These are phyloP conservation scores for Gossypium longicalyx DNA, from an alignment of 345 rosid genomes.

Conservation along the genomic window DNA sequence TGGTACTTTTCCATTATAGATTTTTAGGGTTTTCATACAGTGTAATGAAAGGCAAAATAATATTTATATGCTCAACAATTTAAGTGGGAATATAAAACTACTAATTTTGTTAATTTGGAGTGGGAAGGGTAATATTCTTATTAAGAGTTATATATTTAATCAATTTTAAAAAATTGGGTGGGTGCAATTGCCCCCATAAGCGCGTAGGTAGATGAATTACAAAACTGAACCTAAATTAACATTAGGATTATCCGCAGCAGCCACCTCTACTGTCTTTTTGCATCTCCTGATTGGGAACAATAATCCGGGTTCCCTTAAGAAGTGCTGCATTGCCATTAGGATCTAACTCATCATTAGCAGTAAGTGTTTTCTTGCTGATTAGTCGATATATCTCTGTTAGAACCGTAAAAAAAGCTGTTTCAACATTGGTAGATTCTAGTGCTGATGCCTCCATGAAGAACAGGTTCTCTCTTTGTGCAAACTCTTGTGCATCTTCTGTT, in stretches of 20 bases:
- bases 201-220: no score
- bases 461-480: slow-evolving; percentile 64
- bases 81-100: no score
- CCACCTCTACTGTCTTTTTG: slow-evolving; percentile 30
- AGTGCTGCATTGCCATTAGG: slow-evolving; percentile 32
- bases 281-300: slow-evolving; percentile 48
- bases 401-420: slow-evolving; percentile 53
- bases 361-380: slow-evolving; percentile 58
- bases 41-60: no score
- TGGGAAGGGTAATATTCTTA: no score
- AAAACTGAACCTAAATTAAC: no score
- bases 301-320: slow-evolving; percentile 56
- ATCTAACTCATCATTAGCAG: slow-evolving; percentile 36
- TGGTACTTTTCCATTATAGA: no score
- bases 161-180: no score
- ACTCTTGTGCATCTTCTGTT: slow-evolving; percentile 57
- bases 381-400: slow-evolving; percentile 56
- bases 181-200: no score
- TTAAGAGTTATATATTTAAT: no score
- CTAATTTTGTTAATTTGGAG: no score
- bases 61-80: no score
- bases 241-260: slow-evolving; percentile 36
- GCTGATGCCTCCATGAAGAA: slow-evolving; percentile 76
- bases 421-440: slow-evolving; percentile 60
- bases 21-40: no score